Conservation (phyloP, 2,329 filamentous ascomycete species). For the Xylaria digitata region DNA sequence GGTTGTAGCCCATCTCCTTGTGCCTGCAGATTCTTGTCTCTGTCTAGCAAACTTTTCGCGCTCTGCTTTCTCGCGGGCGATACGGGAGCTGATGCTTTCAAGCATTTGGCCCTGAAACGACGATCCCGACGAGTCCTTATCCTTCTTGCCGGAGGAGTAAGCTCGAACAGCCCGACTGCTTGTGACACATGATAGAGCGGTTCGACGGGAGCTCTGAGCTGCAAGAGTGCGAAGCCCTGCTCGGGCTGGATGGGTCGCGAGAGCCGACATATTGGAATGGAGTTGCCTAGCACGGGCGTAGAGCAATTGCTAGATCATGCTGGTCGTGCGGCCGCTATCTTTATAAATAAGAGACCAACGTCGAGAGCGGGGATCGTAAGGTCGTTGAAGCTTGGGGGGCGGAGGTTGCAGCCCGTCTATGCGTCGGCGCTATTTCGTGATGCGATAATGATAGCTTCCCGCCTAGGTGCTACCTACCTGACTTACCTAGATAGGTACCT, state of each 20-base stretch:
- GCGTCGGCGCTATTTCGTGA: slow-evolving; percentile 6
- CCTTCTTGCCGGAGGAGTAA: slow-evolving; percentile 48
- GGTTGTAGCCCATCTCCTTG: slow-evolving; percentile 63
- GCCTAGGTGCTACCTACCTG: too few species aligned
- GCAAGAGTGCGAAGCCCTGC: slow-evolving; percentile 40
- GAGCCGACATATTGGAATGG: slow-evolving; percentile 44
- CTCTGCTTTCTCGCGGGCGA: slow-evolving; percentile 66
- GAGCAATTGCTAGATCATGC: slow-evolving; percentile 31
- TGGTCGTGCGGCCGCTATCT: slow-evolving; percentile 8
- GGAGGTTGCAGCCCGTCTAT: background rate
- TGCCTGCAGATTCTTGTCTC: slow-evolving; percentile 53
- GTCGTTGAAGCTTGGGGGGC: slow-evolving; percentile 2
- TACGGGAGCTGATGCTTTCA: slow-evolving; percentile 66
- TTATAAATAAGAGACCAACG: background rate
- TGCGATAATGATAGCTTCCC: slow-evolving; percentile 7
- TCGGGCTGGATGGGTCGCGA: slow-evolving; percentile 40
- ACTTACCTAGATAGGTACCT: too few species aligned
- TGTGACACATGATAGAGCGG: slow-evolving; percentile 35
- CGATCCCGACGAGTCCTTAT: slow-evolving; percentile 52
- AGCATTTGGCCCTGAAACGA: slow-evolving; percentile 70
- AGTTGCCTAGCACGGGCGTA: slow-evolving; percentile 23
- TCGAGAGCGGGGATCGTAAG: slow-evolving; percentile 6
- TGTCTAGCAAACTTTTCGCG: slow-evolving; percentile 61
- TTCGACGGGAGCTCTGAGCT: slow-evolving; percentile 32
- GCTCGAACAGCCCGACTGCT: slow-evolving; percentile 36